Conservation (phyloP, 306 rosid genomes). For the Cucumis sativus region Cucumber_9930_V3 NC_026660.2:4851001-4851500, state of each 20-base stretch:
- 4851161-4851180: background rate
- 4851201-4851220: conserved; percentile 4
- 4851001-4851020: conserved; percentile 42
- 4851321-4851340: conserved; percentile 20
- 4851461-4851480: conserved; percentile 13
- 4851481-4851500: conserved; percentile 24
- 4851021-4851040: conserved; percentile 48
- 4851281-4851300: conserved; percentile 1
- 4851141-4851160: background rate
- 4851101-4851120: conserved; percentile 10
- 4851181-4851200: conserved; percentile 12
- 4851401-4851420: conserved; percentile 40
- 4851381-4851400: conserved; percentile 28
- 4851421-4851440: conserved; percentile 15
- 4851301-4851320: conserved; percentile 17
- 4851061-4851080: conserved; percentile 33
- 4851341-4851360: conserved; percentile 13
- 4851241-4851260: conserved; percentile 6
- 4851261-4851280: conserved; percentile 14
- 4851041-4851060: conserved; percentile 33
- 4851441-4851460: conserved; percentile 13
- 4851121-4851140: conserved; percentile 14
- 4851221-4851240: conserved; percentile 11
- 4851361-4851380: conserved; percentile 20
- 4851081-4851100: conserved; percentile 21